Evolutionary conservation across 2,329 filamentous ascomycete species (phyloP), one percentile per base, ranked within the genome.

Genomic region (Falciphora oryzae): DNA sequence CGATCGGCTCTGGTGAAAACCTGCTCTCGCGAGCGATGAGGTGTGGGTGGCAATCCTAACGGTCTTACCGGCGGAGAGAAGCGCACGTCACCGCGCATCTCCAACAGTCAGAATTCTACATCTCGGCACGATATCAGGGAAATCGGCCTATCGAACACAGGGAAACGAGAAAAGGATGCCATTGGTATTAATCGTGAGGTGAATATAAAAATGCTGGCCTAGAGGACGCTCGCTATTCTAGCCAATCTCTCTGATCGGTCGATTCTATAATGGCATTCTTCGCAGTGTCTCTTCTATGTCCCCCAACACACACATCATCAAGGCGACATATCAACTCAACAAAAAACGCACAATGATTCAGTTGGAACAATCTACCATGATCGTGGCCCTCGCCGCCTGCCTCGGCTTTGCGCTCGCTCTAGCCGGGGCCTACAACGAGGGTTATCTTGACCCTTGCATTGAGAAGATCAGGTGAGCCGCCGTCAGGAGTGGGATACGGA

Each of bases 381-480:
- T 44, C 25, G 27, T 29, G 27, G 62, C 56, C 57, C 25, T 73
- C 61, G 31, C 74, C 64, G 67, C 75, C 65, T 68, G 71, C 28
- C 66, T 75, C 60, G 62, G 72, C 27, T 66, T 71, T 38, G 65
- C 72, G 44, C 64, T 72, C 57, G 70, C 72, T 32, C 57, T 76
- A 53, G 71, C 71, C 16, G 71, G 71, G 11, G 71, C 71, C 18
- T 79, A 79, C 68, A 67, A 73, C n/a, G 68, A 75, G 63, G 77
- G 77, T 61, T 71, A 72, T 61, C 67, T 77, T 59, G 75, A 79
- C 65, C 74, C 76, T 1, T 65, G 75, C 29, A 76, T 79, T 63
- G 75, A 77, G 65, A 69, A 75, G 65, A 63, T 78, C 59, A 74
- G 73, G 69, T 69, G 68, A 64, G 67, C 62, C 53, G 11, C 13